Evolutionary conservation across 345 rosid species (phyloP), one percentile per base, ranked within the genome.

Genomic region (Turnera subulata): DNA sequence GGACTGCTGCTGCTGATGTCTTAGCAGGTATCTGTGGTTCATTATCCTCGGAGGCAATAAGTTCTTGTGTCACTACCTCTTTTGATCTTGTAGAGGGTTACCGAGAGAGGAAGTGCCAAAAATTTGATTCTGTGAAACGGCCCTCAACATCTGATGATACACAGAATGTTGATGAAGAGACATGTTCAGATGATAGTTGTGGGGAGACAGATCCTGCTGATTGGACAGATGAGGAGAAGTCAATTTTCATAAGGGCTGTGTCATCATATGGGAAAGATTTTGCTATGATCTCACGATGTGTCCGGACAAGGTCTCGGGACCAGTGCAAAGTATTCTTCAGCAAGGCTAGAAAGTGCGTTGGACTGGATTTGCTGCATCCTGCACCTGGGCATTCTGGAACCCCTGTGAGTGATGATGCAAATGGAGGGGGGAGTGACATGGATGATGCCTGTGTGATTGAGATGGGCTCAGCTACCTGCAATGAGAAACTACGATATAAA

Each of bases 211-310:
- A 80, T 63, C 79, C 90, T 56, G 43, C 80, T 68, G 90, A 84
- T 67, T 93, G 97, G 99, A 89, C 96, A 5, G 97, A 93, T 61
- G 83, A 80, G 73, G 99, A 93, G 64, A 87, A 86, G 66, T 78
- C 82, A 53, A 60, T 75, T 50, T 85, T 93, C 74, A 60, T 93
- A 46, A 83, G 72, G 66, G 96, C 96, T 16, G 80, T 89, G 19
- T 82, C 87, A 3, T 55, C 74, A 21, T 85, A 79, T 68, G 99
- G 99, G 6, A 93, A 86, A 70, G 88, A 93, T 80, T 93, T 93
- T 80, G 72, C 76, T 16, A 73, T 71, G 79, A 78, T 93, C 56
- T 82, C 96, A 20, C 77, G 62, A 12, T 73, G 66, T 25, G 81
- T 93, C n/a, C 42, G 78, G 58, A 85, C 99, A 44, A 85, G 87